Evolutionary conservation across 441 rosid genomes (phyloP).

Genomic region (Mallotus japonicus): DNA sequence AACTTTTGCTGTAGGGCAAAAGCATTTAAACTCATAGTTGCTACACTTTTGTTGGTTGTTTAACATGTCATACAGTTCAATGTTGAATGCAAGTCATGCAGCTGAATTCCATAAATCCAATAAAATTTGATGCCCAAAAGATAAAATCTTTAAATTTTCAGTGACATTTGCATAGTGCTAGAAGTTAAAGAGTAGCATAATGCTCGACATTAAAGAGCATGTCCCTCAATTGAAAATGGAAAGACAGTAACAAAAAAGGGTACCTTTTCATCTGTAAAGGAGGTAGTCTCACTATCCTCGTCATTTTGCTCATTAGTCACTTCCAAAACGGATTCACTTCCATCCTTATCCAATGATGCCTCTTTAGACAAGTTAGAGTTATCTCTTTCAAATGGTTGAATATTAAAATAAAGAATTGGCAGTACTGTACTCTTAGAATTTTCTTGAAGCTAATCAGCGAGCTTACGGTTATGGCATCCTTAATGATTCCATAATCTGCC

Average conservation of each 20-base stretch:
- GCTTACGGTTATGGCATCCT: constrained; percentile 41
- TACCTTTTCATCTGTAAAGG: constrained; percentile 66
- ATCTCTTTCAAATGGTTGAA: constrained; percentile 56
- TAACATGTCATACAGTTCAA: not conserved
- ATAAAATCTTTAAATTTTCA: not conserved
- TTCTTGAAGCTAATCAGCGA: constrained; percentile 59
- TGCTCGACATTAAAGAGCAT: not conserved
- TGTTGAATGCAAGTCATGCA: not conserved
- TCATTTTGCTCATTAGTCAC: constrained; percentile 48
- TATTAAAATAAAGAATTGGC: constrained; percentile 54
- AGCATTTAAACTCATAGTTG: constrained; percentile 2
- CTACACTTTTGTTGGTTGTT: not conserved
- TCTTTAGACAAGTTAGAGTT: constrained; percentile 42
- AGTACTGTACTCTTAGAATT: constrained; percentile 45
- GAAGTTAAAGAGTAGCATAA: no score
- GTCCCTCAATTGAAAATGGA: not conserved
- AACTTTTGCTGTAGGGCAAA: not conserved
- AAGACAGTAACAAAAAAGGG: not conserved
- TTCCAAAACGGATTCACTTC: constrained; percentile 58
- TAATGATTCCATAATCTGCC: constrained; percentile 61
- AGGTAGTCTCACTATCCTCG: constrained; percentile 57
- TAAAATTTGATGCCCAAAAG: not conserved
- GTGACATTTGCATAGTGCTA: not conserved
- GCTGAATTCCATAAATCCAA: not conserved
- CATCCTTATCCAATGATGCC: constrained; percentile 47